Evolutionary conservation across 345 rosid species (phyloP), one percentile per base, ranked within the genome.

Genomic region (Luvunga scandens): DNA sequence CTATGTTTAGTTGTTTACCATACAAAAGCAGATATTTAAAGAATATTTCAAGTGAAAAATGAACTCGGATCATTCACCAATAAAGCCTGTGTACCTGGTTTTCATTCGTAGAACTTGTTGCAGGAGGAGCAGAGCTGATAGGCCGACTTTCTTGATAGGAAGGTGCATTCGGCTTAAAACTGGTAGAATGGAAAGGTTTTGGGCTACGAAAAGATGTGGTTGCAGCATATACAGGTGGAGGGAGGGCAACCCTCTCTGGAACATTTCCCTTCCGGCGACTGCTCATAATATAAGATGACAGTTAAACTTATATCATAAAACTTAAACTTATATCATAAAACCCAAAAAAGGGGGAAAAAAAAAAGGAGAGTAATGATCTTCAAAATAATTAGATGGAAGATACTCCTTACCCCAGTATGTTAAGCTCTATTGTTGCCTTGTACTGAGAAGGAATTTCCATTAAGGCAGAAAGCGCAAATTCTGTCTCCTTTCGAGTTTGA

Each of bases 391-490:
- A 64, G 9, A 8, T 72, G 62, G 19, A 31, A 69, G 31, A 66
- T 57, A 66, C 16, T 61, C 39, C 45, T 81, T 87, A 94, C 99
- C 99, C 99, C 75, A 97, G 76, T 53, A 97, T 77, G 69, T 85
- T 88, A 78, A 90, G 93, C 82, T 97, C 99, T 56, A 91, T 83
- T 1, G 98, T 91, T 50, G 99, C 99, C 82, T 91, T 94, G 79
- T 96, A 94, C 83, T 96, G 98, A 76, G 91, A 76, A 66, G 99
- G 99, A 75, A 97, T 87, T 76, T 97, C 98, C 99, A 97, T 97
- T 86, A 97, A 87, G 53, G 99, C 90, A 73, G 98, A 75, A 22
- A 97, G 93, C 27, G 99, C 95, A 70, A 94, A 97, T 69, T 94
- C 96, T 25, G 94, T 85, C 87, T 97, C 99, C 86, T 90, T 97